Base-by-base conservation (phyloP, 352 stramenopile species). In the Pythium insidiosum region DNA sequence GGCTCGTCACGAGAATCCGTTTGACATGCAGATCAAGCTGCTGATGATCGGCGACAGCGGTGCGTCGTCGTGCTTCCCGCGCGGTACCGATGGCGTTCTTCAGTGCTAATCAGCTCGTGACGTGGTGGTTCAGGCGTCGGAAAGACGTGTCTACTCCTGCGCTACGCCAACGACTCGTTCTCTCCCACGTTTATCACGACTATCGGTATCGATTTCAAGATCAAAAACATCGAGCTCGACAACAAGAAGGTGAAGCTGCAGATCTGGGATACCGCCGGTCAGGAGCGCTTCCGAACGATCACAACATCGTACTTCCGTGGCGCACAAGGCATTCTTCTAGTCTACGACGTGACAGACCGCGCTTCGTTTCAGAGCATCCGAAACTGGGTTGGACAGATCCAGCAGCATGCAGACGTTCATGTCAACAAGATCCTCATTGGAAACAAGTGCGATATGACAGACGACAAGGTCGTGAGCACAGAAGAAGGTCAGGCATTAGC, bases 361-460 rank as follows among this genome's bases (percentile, higher is more conserved):
- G 84, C 92, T 38, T 98, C 91, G 11, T 99, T 98, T 72, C 93
- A 99, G 62, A 97, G 81, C 57, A 98, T 98, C 48, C 84, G 89
- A 53, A 98, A 97, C 69, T 99, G 95, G 95, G 97, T 99, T 38
- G 89, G 85, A 5, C 87, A 98, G 69, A 98, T 98, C 65, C 84
- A 95, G 54, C 82, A 99, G 67, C 96, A 99, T 61, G 97, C 96
- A 5, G 96, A 99, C 63, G 95, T 98, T 34, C 94, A 98, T 68
- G 96, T 99, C 13, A 99, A 98, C 84, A 99, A 99, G 75, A 98
- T 99, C 59, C 67, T 99, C 44, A 97, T 99, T 50, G 97, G 96
- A 30, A 99, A 99, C 74, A 99, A 99, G 84, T 98, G 91, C 61
- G 95, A 99, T 94, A 97, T 98, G 77, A 89, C 92, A 39, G 88